phyloP scores from a whole-genome alignment of 371 early-diverging fungal genomes.

The Syncephalastrum racemosum region DNA sequence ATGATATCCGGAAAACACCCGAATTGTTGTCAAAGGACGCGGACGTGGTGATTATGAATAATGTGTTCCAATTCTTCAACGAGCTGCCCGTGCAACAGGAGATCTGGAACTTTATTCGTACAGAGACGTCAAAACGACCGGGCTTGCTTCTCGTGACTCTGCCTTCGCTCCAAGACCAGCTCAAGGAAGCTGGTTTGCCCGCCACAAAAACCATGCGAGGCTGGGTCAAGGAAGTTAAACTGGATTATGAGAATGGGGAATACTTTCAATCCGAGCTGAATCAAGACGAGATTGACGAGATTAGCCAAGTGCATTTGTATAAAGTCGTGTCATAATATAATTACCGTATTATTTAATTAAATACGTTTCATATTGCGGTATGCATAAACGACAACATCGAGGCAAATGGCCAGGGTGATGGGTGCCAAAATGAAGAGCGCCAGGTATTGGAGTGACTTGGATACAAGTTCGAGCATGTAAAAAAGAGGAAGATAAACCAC shows the following conservation, averaged over 20 bases:
- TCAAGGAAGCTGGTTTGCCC: conserved; percentile 53
- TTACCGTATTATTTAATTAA: conserved; percentile 1
- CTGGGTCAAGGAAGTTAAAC: conserved; percentile 50
- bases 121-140: conserved; percentile 45
- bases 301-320: conserved; percentile 62
- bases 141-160: conserved; percentile 55
- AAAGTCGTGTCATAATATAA: conserved; percentile 45
- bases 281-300: conserved; percentile 59
- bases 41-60: conserved; percentile 62
- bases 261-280: conserved; percentile 41
- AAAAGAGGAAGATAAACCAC: too few relatives aligned
- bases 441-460: conserved; percentile 9
- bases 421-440: conserved; percentile 11
- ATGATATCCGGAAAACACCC: conserved; percentile 50
- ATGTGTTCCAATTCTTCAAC: conserved; percentile 67
- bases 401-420: conserved; percentile 8
- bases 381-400: conserved; percentile 16
- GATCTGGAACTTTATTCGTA: conserved; percentile 59
- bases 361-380: conserved; percentile 8
- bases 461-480: conserved; percentile 7
- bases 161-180: conserved; percentile 62
- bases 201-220: conserved; percentile 39
- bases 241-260: conserved; percentile 39
- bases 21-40: conserved; percentile 45
- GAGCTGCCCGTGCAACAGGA: conserved; percentile 51